phyloP scores from a whole-genome alignment of 208 protist species.

The Leishmania tropica region DNA sequence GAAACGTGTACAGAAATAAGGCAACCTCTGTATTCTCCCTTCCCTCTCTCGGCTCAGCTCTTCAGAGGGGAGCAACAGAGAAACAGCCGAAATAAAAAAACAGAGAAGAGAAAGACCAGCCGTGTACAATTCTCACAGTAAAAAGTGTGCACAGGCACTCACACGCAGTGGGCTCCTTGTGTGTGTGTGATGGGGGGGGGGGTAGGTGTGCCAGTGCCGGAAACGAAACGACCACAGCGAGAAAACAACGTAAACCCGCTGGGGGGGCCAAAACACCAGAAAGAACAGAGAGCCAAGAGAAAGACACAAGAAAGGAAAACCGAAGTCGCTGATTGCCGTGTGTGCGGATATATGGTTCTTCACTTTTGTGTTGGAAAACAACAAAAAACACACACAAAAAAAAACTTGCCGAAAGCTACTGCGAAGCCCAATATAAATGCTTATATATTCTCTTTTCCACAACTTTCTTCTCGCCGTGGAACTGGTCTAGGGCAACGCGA shows the following conservation, averaged over 20 bases:
- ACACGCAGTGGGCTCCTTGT: neutral
- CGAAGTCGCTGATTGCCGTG: no score
- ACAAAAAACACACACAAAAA: no score
- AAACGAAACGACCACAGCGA: neutral
- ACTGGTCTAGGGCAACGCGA: neutral
- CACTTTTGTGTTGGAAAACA: no score
- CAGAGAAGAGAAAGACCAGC: neutral
- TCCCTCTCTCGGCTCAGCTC: neutral
- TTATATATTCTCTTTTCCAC: neutral
- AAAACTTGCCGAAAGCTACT: no score
- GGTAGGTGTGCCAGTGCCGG: no score
- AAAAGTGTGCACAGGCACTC: neutral
- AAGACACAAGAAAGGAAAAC: neutral
- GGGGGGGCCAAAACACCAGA: neutral
- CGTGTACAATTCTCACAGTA: neutral
- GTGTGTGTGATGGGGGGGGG: no score
- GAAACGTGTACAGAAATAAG: neutral
- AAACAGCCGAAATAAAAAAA: neutral
- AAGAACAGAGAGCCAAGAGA: no score
- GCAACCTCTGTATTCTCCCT: neutral
- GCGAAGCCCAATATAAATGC: no score
- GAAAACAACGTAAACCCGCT: slow-evolving; percentile 1
- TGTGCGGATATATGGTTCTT: no score
- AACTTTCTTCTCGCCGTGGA: neutral
- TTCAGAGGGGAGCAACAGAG: neutral